These are phyloP conservation scores for Pichia paraexigua DNA, from an alignment of 805 yeast genomes.

Conservation along the genomic window DNA sequence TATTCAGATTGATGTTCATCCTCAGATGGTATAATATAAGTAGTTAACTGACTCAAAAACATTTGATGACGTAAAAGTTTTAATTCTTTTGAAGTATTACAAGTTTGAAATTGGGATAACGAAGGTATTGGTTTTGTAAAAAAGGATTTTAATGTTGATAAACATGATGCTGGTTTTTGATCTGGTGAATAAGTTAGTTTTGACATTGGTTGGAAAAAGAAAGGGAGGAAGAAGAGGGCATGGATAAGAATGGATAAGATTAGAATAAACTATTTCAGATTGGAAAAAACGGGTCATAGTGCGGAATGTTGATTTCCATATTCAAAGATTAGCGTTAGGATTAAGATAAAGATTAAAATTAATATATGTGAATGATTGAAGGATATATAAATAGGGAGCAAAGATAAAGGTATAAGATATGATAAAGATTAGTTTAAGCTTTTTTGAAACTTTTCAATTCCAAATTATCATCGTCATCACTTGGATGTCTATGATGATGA, in stretches of 20 bases:
- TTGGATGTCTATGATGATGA: neutral
- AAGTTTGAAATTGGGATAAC: neutral
- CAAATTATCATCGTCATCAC: too few species aligned
- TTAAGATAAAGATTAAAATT: too few species aligned
- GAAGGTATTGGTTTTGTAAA: neutral
- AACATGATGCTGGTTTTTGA: slow-evolving; percentile 6
- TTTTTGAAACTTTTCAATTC: neutral
- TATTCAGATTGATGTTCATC: slow-evolving; percentile 94
- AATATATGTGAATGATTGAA: too few species aligned
- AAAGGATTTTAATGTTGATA: slow-evolving; percentile 4
- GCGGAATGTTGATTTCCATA: too few species aligned
- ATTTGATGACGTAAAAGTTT: slow-evolving; percentile 37
- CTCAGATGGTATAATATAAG: slow-evolving; percentile 58
- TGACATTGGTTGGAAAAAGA: neutral
- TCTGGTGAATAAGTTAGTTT: slow-evolving; percentile 9
- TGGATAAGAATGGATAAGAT: neutral
- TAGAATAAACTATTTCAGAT: too few species aligned
- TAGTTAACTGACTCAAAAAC: slow-evolving; percentile 29
- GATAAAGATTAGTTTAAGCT: neutral
- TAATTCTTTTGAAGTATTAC: neutral
- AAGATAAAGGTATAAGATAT: too few species aligned
- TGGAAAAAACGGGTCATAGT: too few species aligned
- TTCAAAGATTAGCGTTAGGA: too few species aligned
- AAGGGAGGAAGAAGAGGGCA: neutral
- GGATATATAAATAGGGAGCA: too few species aligned